Conservation (phyloP, 1,284 basidiomycete species). For the Ustilago vetiveriae region DNA sequence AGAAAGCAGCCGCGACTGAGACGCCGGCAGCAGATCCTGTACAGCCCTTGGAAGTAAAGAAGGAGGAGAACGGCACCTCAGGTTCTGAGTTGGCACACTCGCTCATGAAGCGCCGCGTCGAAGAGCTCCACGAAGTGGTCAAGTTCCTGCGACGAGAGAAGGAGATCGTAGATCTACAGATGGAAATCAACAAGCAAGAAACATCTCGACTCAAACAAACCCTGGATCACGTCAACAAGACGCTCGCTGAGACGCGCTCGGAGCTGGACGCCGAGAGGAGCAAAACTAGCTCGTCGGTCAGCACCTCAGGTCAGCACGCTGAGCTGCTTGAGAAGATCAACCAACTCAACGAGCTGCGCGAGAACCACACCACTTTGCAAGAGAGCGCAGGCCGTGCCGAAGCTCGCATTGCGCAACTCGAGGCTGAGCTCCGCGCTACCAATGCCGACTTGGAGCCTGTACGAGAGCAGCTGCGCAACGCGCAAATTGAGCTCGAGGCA, state of each 20-base stretch:
- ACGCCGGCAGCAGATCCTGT: neutral
- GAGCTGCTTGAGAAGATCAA: conserved; percentile 88
- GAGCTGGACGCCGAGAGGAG: conserved; percentile 55
- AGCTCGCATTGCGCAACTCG: conserved; percentile 70
- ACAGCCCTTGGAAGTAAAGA: conserved; percentile 11
- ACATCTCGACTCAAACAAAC: conserved; percentile 79
- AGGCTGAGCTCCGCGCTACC: conserved; percentile 68
- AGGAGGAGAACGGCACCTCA: conserved; percentile 12
- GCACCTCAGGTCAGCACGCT: conserved; percentile 79
- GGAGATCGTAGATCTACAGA: conserved; percentile 86
- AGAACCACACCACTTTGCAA: conserved; percentile 85
- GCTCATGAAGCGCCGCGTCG: conserved; percentile 39
- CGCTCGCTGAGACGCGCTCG: conserved; percentile 75
- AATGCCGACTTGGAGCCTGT: conserved; percentile 78
- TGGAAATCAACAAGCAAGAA: conserved; percentile 86
- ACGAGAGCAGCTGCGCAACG: conserved; percentile 76
- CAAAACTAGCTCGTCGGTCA: conserved; percentile 61
- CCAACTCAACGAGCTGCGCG: conserved; percentile 83
- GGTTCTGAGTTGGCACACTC: conserved; percentile 34
- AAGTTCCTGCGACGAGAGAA: conserved; percentile 86
- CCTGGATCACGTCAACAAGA: conserved; percentile 77
- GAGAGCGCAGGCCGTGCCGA: conserved; percentile 79
- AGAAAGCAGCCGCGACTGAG: neutral
- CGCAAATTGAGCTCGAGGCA: conserved; percentile 79
- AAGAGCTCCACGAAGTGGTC: conserved; percentile 77